Percentiles rank a stretch among this genome's conserved stretches.
These are phyloP conservation scores for Acacia acuminata DNA, from an alignment of 306 rosid species.

Conservation along the genomic window DNA sequence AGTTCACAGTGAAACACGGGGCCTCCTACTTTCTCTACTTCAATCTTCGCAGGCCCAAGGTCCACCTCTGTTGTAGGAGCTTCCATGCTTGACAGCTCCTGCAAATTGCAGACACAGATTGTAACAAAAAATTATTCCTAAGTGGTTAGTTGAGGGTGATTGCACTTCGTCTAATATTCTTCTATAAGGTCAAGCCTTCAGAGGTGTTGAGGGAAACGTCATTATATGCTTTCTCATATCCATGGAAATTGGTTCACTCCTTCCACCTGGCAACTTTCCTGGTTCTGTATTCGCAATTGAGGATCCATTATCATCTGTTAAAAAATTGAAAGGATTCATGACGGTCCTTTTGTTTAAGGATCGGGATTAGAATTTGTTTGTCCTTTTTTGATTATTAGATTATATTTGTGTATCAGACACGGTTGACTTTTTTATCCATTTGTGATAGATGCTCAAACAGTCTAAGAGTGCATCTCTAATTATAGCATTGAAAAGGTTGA, in stretches of 20 bases:
- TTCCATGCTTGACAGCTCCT: conserved; percentile 54
- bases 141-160: background rate
- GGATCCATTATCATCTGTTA: background rate
- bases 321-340: background rate
- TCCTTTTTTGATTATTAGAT: background rate
- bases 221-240: background rate
- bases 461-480: background rate
- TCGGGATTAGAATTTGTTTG: background rate
- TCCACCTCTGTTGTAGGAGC: conserved; percentile 47
- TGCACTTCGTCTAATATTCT: background rate
- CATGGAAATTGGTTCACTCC: background rate
- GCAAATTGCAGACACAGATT: conserved; percentile 20
- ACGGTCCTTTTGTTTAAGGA: background rate
- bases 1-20: conserved; percentile 57
- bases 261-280: background rate
- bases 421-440: background rate
- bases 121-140: background rate
- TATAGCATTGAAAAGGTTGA: background rate
- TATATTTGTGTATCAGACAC: background rate
- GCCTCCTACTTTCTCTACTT: conserved; percentile 51
- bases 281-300: background rate
- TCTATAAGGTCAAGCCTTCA: background rate
- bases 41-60: conserved; percentile 61
- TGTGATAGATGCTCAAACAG: background rate
- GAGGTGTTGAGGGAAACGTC: background rate